phyloP scores from a whole-genome alignment of 768 basidiomycete genomes.

The Mycena pura region DNA sequence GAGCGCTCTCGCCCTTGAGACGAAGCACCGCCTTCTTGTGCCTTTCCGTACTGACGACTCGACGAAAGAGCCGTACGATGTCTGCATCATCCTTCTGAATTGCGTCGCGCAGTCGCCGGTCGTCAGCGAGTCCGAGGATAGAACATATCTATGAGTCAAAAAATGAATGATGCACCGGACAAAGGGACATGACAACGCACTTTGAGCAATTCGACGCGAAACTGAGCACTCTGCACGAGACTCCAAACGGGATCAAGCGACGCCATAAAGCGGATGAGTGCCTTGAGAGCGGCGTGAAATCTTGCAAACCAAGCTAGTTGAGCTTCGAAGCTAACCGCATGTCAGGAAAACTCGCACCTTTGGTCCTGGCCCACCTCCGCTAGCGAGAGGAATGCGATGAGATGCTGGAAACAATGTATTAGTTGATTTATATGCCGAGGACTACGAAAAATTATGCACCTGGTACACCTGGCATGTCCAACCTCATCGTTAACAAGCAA shows the following conservation, averaged over 20 bases:
- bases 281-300: slow-evolving; percentile 11
- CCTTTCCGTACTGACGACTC: slow-evolving; percentile 1
- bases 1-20: slow-evolving; percentile 27
- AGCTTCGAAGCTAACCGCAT: too few species aligned
- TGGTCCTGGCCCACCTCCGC: slow-evolving; percentile 14
- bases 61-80: slow-evolving; percentile 17
- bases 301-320: neutral
- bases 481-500: neutral
- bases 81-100: slow-evolving; percentile 28
- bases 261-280: slow-evolving; percentile 25
- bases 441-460: neutral
- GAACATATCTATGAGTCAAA: slow-evolving; percentile 20
- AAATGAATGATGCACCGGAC: neutral
- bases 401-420: slow-evolving; percentile 8
- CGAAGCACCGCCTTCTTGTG: slow-evolving; percentile 20
- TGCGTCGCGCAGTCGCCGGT: slow-evolving; percentile 21
- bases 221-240: slow-evolving; percentile 25
- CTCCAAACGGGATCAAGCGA: slow-evolving; percentile 28
- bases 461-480: neutral
- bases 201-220: slow-evolving; percentile 27
- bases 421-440: neutral
- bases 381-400: slow-evolving; percentile 19
- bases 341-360: neutral
- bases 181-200: neutral
- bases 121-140: slow-evolving; percentile 18